These are phyloP conservation scores for Pyrenula aspistea DNA, from an alignment of 495 filamentous ascomycete genomes.

Conservation along the genomic window DNA sequence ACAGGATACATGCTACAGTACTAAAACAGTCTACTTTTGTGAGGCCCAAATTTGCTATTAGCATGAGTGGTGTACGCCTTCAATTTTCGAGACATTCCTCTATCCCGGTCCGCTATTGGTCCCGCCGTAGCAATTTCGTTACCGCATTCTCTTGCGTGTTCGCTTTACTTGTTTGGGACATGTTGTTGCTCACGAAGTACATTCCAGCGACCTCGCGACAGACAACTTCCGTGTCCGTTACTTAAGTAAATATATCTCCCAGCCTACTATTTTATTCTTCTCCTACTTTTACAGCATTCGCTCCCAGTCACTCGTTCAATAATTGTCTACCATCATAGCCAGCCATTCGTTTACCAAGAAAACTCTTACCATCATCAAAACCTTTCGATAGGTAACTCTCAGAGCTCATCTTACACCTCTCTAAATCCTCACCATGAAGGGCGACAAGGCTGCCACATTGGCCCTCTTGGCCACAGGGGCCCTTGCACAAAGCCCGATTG, in stretches of 20 bases:
- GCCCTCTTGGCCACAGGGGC: not conserved
- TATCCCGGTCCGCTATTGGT: not conserved
- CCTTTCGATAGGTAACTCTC: too few species aligned
- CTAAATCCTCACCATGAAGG: not conserved
- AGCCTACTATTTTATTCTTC: not conserved
- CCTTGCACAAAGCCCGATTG: not conserved
- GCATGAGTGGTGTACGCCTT: too few species aligned
- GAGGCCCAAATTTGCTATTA: too few species aligned
- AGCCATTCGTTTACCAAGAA: not conserved
- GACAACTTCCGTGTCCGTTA: not conserved
- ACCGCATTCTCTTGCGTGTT: not conserved
- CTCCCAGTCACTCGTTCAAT: not conserved
- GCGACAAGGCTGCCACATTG: not conserved
- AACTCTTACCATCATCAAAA: not conserved
- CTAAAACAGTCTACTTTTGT: too few species aligned
- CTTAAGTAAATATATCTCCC: not conserved
- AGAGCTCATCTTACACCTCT: too few species aligned
- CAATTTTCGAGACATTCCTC: not conserved
- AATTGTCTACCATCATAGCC: not conserved
- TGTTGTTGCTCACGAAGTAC: not conserved
- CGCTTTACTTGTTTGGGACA: not conserved
- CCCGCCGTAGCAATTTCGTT: not conserved
- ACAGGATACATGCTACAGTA: constrained; percentile 41
- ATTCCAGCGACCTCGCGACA: not conserved
- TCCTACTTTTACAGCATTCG: not conserved